phyloP scores from a whole-genome alignment of 2,329 filamentous ascomycete species.

The Hymenoscyphus fraxineus region DNA sequence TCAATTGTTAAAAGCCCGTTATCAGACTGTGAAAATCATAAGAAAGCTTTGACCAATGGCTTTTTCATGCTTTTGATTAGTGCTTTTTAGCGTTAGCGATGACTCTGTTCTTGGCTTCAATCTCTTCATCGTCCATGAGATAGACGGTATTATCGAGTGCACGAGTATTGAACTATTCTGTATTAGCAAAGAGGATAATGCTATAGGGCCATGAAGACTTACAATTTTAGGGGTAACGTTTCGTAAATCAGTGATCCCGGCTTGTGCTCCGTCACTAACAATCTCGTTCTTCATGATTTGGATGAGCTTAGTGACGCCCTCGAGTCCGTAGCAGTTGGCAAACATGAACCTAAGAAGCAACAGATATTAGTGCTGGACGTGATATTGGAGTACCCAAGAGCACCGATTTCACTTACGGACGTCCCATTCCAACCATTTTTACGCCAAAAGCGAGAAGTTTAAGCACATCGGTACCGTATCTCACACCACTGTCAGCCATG shows the following conservation, averaged over 20 bases:
- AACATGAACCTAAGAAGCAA: slow-evolving; percentile 45
- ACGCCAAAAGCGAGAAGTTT: slow-evolving; percentile 59
- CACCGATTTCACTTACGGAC: slow-evolving; percentile 29
- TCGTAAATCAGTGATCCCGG: slow-evolving; percentile 4
- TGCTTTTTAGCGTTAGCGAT: neutral
- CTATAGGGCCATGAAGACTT: neutral
- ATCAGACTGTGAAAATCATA: too few relatives aligned
- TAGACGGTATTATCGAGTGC: neutral
- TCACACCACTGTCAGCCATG: slow-evolving; percentile 57
- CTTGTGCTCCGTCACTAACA: slow-evolving; percentile 6
- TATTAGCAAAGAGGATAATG: neutral
- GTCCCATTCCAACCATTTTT: slow-evolving; percentile 57
- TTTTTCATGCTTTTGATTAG: neutral
- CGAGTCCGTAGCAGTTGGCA: slow-evolving; percentile 45
- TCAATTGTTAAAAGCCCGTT: too few relatives aligned
- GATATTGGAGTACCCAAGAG: too few relatives aligned
- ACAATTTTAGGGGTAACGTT: slow-evolving; percentile 4
- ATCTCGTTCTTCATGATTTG: slow-evolving; percentile 41
- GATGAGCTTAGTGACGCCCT: slow-evolving; percentile 45
- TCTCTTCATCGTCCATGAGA: neutral
- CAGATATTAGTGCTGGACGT: neutral
- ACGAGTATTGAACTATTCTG: neutral
- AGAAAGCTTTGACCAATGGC: too few relatives aligned
- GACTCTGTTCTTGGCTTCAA: neutral
- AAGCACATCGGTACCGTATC: slow-evolving; percentile 53